phyloP scores from a whole-genome alignment of 768 basidiomycete genomes.

The Boletus coccyginus region DNA sequence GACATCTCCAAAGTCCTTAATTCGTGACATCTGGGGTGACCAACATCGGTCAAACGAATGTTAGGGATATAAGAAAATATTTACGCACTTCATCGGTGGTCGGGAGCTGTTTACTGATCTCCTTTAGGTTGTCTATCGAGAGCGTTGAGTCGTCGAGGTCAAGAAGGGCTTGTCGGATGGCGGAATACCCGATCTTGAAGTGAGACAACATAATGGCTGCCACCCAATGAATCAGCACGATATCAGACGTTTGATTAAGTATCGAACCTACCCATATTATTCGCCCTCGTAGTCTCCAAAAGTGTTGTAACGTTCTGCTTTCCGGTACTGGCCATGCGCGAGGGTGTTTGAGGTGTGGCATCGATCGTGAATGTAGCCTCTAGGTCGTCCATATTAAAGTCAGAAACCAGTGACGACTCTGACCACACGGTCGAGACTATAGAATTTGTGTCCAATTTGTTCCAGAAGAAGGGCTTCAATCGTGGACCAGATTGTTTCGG shows the following conservation, averaged over 20 bases:
- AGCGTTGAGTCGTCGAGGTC: constrained; percentile 67
- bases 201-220: constrained; percentile 82
- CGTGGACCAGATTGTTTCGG: constrained; percentile 44
- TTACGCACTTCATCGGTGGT: constrained; percentile 72
- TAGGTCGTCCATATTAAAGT: constrained; percentile 66
- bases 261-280: constrained; percentile 65
- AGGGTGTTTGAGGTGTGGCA: constrained; percentile 38
- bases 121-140: constrained; percentile 71
- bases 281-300: constrained; percentile 77
- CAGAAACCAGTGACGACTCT: constrained; percentile 41
- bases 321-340: constrained; percentile 40
- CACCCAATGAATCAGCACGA: constrained; percentile 1
- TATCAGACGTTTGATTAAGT: neutral
- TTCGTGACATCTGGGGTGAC: constrained; percentile 48
- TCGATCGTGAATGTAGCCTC: constrained; percentile 71
- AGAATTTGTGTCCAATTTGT: constrained; percentile 55
- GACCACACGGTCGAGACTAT: constrained; percentile 66
- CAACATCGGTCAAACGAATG: neutral
- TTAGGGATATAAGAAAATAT: neutral
- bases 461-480: constrained; percentile 90
- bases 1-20: constrained; percentile 70
- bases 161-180: constrained; percentile 70
- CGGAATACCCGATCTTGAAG: constrained; percentile 60
- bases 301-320: constrained; percentile 67
- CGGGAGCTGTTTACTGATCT: constrained; percentile 72